A percentile compares a stretch with the other conserved stretches of the same genome.
Evolutionary conservation across 805 yeast species (phyloP).

Genomic region (Limtongia smithiae): DNA sequence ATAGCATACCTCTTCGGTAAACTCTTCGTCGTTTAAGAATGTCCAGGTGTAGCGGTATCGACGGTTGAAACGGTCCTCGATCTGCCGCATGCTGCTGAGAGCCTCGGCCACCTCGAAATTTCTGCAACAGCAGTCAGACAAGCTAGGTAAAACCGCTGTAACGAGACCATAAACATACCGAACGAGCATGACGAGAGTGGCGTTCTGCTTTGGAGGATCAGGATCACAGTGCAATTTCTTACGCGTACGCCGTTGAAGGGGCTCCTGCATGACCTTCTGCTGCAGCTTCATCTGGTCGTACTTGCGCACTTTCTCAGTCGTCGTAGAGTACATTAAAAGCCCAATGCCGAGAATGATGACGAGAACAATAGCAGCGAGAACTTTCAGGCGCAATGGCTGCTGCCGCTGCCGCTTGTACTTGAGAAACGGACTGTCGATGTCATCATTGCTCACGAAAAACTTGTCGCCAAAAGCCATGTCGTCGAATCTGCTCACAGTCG

Average conservation of each 20-base stretch:
- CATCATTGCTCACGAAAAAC: too few relatives aligned
- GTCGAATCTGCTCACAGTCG: too few relatives aligned
- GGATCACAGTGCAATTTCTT: slow-evolving; percentile 27
- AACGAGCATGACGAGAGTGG: slow-evolving; percentile 67
- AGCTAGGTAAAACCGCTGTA: background rate
- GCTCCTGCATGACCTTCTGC: slow-evolving; percentile 18
- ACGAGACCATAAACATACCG: slow-evolving; percentile 3
- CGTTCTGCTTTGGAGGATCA: slow-evolving; percentile 41
- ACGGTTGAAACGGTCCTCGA: slow-evolving; percentile 85
- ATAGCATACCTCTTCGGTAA: slow-evolving; percentile 54
- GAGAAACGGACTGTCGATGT: slow-evolving; percentile 27
- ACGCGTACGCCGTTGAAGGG: slow-evolving; percentile 22
- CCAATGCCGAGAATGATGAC: slow-evolving; percentile 17
- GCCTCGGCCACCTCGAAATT: slow-evolving; percentile 60
- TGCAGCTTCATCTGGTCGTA: slow-evolving; percentile 19
- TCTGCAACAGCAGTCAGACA: slow-evolving; percentile 34
- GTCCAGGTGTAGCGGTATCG: slow-evolving; percentile 91
- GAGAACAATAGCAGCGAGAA: slow-evolving; percentile 7
- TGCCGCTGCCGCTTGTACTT: slow-evolving; percentile 27
- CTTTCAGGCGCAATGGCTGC: slow-evolving; percentile 16
- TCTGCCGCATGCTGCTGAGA: slow-evolving; percentile 51
- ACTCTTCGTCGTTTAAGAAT: slow-evolving; percentile 82
- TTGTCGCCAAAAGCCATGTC: too few relatives aligned
- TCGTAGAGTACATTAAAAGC: slow-evolving; percentile 17
- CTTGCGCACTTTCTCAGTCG: slow-evolving; percentile 20